These are phyloP conservation scores for Lichtheimia ramosa DNA, from an alignment of 371 early-diverging fungal species.

Conservation along the genomic window DNA sequence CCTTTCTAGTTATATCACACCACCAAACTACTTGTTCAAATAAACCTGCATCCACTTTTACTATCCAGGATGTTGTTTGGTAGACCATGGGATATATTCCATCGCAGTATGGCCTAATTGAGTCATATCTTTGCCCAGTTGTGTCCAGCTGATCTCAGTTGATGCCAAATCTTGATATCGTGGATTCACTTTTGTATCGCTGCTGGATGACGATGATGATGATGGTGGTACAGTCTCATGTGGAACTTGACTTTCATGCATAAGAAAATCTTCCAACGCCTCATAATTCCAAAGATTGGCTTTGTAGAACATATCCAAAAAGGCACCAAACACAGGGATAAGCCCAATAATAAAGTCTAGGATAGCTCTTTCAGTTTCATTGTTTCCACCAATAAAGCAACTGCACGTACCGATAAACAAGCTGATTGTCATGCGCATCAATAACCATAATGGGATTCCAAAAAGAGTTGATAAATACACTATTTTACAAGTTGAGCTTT, in stretches of 20 bases:
- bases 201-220: neutral
- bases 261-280: conserved; percentile 23
- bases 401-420: conserved; percentile 25
- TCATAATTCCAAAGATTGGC: conserved; percentile 49
- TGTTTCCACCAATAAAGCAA: neutral
- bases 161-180: conserved; percentile 3
- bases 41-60: no score
- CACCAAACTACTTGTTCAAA: no score
- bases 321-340: conserved; percentile 34
- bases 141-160: conserved; percentile 2
- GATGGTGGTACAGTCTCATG: no score
- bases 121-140: neutral
- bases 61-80: no score
- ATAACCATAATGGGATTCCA: conserved; percentile 47
- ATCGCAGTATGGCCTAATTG: neutral
- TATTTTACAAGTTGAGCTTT: neutral
- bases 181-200: neutral
- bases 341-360: conserved; percentile 34
- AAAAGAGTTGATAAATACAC: conserved; percentile 40
- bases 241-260: neutral
- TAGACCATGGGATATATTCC: no score
- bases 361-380: neutral
- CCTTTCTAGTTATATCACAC: no score
- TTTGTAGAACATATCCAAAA: conserved; percentile 42
- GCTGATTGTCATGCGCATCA: conserved; percentile 38